These are phyloP conservation scores for Aleurites moluccanus DNA, from an alignment of 441 rosid species.

Conservation along the genomic window DNA sequence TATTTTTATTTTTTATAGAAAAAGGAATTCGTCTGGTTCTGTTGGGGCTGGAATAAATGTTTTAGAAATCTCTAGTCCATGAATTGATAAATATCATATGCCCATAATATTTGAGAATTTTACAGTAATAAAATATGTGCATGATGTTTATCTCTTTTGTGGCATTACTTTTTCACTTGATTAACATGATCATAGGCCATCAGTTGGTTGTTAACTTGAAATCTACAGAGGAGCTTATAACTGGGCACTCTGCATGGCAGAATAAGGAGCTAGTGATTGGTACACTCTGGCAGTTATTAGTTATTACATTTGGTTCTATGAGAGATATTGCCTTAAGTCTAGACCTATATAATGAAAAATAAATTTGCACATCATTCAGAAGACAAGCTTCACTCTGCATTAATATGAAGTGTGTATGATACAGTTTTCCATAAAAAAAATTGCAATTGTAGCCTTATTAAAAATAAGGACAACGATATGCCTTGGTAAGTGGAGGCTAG, in stretches of 20 bases:
- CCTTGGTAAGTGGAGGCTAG: background rate
- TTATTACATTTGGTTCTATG: background rate
- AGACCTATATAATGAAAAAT: background rate
- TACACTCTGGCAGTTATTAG: background rate
- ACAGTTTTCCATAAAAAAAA: background rate
- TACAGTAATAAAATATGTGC: background rate
- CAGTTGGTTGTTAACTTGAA: background rate
- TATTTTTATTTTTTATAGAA: background rate
- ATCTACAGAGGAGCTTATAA: background rate
- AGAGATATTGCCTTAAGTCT: background rate
- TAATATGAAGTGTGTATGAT: background rate
- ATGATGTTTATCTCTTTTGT: background rate
- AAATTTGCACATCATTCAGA: background rate
- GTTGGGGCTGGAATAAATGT: background rate
- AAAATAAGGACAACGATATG: background rate
- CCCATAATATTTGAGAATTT: background rate
- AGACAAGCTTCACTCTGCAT: background rate
- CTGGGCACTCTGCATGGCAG: background rate
- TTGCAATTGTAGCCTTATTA: background rate
- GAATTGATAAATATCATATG: background rate
- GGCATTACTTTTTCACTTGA: background rate
- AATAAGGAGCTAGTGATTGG: background rate
- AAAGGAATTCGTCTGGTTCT: background rate
- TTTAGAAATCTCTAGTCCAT: background rate
- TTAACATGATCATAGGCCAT: background rate